Evolutionary conservation across 2,329 filamentous ascomycete genomes (phyloP).

Genomic region (Lachnum nothofagi): DNA sequence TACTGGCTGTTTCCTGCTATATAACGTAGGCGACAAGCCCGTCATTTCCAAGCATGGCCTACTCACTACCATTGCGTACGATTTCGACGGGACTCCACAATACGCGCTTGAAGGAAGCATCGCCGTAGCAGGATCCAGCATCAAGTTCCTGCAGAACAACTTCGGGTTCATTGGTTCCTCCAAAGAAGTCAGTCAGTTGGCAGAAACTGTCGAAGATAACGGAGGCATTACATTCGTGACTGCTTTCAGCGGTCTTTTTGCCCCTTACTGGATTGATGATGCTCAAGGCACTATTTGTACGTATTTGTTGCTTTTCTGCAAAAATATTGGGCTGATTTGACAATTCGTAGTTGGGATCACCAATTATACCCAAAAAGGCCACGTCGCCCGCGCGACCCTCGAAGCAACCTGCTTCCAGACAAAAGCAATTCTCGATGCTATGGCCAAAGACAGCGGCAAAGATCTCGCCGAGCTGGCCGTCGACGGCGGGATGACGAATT

Average conservation of each 20-base stretch:
- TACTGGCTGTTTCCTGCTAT: slow-evolving; percentile 78
- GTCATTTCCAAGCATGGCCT: slow-evolving; percentile 81
- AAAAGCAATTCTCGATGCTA: slow-evolving; percentile 84
- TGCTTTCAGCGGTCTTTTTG: slow-evolving; percentile 85
- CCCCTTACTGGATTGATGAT: slow-evolving; percentile 92
- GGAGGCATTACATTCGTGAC: slow-evolving; percentile 84
- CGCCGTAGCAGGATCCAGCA: slow-evolving; percentile 73
- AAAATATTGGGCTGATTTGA: neutral
- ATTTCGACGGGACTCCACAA: slow-evolving; percentile 61
- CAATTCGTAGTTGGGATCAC: slow-evolving; percentile 62
- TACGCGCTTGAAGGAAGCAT: slow-evolving; percentile 83
- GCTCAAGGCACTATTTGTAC: slow-evolving; percentile 70
- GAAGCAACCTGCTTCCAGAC: slow-evolving; percentile 92
- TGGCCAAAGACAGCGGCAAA: slow-evolving; percentile 80
- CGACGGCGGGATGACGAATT: slow-evolving; percentile 85
- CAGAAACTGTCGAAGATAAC: slow-evolving; percentile 58
- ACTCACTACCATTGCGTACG: slow-evolving; percentile 80
- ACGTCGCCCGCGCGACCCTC: slow-evolving; percentile 82
- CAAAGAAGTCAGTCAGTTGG: slow-evolving; percentile 46
- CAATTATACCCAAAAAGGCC: slow-evolving; percentile 76
- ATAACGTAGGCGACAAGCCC: slow-evolving; percentile 77
- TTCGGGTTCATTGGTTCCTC: slow-evolving; percentile 53
- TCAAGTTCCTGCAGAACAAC: slow-evolving; percentile 68
- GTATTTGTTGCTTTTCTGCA: neutral
- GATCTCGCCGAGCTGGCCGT: slow-evolving; percentile 71